Conservation (phyloP, 2,329 filamentous ascomycete species). For the Xylariales sp. region DNA sequence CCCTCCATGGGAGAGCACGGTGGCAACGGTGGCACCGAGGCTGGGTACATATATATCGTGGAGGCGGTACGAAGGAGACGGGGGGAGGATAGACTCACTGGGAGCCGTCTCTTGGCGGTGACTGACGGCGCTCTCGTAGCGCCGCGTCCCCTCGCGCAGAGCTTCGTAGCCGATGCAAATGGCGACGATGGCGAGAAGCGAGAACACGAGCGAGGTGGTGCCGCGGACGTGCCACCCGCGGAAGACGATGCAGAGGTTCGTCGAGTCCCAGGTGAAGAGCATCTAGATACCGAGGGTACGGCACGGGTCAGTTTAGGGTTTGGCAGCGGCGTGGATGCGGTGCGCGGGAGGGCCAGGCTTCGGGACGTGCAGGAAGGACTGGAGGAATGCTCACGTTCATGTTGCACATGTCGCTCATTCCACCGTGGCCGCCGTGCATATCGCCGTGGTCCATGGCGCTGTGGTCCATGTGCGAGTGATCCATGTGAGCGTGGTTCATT, state of each 20-base stretch:
- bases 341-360: too few relatives aligned
- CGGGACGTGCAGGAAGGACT: not conserved
- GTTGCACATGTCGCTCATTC: constrained; percentile 67
- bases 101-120: constrained; percentile 42
- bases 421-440: constrained; percentile 54
- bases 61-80: not conserved
- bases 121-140: constrained; percentile 63
- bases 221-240: constrained; percentile 80
- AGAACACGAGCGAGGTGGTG: constrained; percentile 69
- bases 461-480: constrained; percentile 43
- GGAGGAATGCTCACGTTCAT: constrained; percentile 70
- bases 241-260: constrained; percentile 95
- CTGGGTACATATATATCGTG: not conserved
- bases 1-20: not conserved
- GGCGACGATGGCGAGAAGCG: constrained; percentile 75
- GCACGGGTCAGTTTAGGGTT: too few relatives aligned
- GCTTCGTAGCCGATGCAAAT: constrained; percentile 92
- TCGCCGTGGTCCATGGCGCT: constrained; percentile 39
- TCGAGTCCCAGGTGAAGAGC: constrained; percentile 96
- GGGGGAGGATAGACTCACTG: constrained; percentile 39
- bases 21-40: not conserved
- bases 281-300: too few relatives aligned
- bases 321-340: too few relatives aligned
- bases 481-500: constrained; percentile 18
- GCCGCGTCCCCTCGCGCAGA: constrained; percentile 69